phyloP scores from a whole-genome alignment of 805 yeast genomes.

The Clavispora carvajalis region DNA sequence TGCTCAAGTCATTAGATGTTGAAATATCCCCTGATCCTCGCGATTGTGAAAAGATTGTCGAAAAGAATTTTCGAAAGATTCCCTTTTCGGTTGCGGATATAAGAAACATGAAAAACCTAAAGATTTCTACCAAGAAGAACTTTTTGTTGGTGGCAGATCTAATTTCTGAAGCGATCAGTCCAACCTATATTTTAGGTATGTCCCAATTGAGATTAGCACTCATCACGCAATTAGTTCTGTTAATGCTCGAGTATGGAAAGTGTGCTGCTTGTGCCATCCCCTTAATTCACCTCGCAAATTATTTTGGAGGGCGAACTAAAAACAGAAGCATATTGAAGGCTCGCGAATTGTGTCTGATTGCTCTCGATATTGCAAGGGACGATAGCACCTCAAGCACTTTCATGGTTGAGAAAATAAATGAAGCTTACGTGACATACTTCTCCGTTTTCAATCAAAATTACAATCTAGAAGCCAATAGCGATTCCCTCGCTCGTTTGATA shows the following conservation, averaged over 20 bases:
- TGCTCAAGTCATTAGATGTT: constrained; percentile 32
- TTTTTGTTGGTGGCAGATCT: constrained; percentile 34
- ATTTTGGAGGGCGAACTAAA: constrained; percentile 22
- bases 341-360: constrained; percentile 36
- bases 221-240: constrained; percentile 26
- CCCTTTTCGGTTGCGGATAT: constrained; percentile 39
- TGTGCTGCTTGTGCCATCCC: constrained; percentile 37
- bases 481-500: not conserved
- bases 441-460: constrained; percentile 36
- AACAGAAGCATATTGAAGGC: constrained; percentile 31
- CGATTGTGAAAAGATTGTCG: constrained; percentile 17
- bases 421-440: constrained; percentile 35
- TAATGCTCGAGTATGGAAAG: constrained; percentile 36
- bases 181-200: constrained; percentile 24
- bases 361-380: constrained; percentile 31
- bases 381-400: constrained; percentile 29
- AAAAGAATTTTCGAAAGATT: constrained; percentile 20
- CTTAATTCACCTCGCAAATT: constrained; percentile 35
- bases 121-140: constrained; percentile 20
- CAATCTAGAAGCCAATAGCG: not conserved
- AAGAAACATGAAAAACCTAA: constrained; percentile 20
- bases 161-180: constrained; percentile 33
- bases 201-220: constrained; percentile 25
- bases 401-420: constrained; percentile 35
- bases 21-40: constrained; percentile 23